These are phyloP conservation scores for Citrus unshiu DNA, from an alignment of 345 rosid genomes.

Conservation along the genomic window DNA sequence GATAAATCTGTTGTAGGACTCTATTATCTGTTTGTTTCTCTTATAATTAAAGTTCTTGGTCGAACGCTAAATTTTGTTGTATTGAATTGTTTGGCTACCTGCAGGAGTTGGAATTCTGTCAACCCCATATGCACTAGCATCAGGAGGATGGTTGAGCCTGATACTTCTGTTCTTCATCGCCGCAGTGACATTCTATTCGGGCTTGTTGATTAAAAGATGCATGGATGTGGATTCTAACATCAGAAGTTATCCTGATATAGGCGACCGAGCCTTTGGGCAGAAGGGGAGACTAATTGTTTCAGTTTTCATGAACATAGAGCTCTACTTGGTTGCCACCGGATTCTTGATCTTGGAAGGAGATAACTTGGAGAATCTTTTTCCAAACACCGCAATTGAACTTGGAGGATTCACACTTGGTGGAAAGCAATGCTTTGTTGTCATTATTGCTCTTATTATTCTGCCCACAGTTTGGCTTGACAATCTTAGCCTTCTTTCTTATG, in stretches of 20 bases:
- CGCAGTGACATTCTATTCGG: conserved; percentile 57
- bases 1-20: neutral
- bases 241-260: conserved; percentile 78
- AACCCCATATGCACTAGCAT: conserved; percentile 72
- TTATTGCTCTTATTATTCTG: conserved; percentile 64
- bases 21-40: neutral
- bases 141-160: conserved; percentile 95
- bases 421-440: conserved; percentile 50
- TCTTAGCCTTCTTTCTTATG: conserved; percentile 68
- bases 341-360: conserved; percentile 93
- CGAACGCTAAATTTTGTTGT: too few species aligned
- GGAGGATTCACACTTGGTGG: conserved; percentile 47
- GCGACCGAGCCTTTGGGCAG: conserved; percentile 70
- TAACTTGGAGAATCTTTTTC: conserved; percentile 59
- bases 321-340: conserved; percentile 74
- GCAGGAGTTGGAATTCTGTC: conserved; percentile 88
- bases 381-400: conserved; percentile 41
- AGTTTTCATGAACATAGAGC: conserved; percentile 69
- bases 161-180: conserved; percentile 54
- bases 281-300: conserved; percentile 58
- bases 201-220: conserved; percentile 71
- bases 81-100: conserved; percentile 4
- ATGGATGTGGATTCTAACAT: conserved; percentile 69
- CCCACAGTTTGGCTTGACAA: conserved; percentile 83
- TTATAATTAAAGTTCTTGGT: too few species aligned